phyloP scores from a whole-genome alignment of 2,329 filamentous ascomycete genomes.

The Dactylellina drechsleri region DNA sequence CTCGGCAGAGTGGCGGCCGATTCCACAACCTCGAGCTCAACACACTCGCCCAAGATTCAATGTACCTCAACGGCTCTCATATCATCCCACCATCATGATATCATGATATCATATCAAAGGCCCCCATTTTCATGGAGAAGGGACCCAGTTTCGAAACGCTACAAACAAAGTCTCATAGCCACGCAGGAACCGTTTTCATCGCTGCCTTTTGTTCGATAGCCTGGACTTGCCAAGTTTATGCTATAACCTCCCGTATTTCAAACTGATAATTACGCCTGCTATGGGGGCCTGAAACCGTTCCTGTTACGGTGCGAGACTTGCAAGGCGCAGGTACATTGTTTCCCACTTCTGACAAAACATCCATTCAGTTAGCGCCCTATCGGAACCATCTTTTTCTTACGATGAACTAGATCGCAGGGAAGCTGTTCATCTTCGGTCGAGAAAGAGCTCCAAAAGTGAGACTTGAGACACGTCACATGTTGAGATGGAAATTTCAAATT shows the following conservation, averaged over 20 bases:
- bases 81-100: constrained; percentile 12
- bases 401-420: not conserved
- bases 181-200: not conserved
- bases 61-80: too few species aligned
- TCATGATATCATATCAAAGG: not conserved
- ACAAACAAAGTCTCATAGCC: constrained; percentile 30
- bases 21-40: constrained; percentile 19
- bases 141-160: constrained; percentile 16
- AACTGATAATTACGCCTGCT: not conserved
- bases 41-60: not conserved
- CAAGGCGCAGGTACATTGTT: constrained; percentile 18
- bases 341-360: not conserved
- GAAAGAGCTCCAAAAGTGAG: constrained; percentile 16
- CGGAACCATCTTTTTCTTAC: not conserved
- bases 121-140: not conserved
- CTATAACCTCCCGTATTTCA: not conserved
- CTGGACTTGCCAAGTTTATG: constrained; percentile 12
- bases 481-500: constrained; percentile 11
- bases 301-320: constrained; percentile 32
- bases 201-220: constrained; percentile 17
- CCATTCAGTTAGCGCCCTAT: not conserved
- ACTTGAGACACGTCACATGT: constrained; percentile 7
- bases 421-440: not conserved
- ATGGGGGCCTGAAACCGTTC: constrained; percentile 37
- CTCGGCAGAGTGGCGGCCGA: constrained; percentile 5